These are phyloP conservation scores for Mycotypha africana DNA, from an alignment of 371 early-diverging fungal species.

Conservation along the genomic window DNA sequence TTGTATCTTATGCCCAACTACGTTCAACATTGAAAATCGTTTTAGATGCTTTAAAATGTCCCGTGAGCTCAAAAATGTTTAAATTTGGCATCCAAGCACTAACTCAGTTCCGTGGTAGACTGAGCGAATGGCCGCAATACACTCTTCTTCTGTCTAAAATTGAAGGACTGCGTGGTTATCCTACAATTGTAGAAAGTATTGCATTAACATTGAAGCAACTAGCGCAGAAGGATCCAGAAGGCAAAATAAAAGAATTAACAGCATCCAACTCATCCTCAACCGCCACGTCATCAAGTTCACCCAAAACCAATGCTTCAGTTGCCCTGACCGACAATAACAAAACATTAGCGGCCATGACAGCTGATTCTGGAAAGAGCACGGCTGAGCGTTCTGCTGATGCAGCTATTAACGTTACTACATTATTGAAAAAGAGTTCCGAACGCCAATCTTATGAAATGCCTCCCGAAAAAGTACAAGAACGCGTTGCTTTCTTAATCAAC, in stretches of 20 bases:
- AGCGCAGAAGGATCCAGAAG: conserved; percentile 24
- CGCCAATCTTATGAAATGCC: conserved; percentile 48
- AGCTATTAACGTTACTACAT: conserved; percentile 15
- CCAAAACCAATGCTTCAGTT: conserved; percentile 7
- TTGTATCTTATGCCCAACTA: conserved; percentile 69
- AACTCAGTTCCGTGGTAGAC: conserved; percentile 73
- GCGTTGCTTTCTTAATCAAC: conserved; percentile 93
- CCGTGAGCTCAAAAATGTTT: conserved; percentile 78
- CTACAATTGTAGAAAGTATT: conserved; percentile 24
- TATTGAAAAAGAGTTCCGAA: conserved; percentile 11
- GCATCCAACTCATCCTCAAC: neutral
- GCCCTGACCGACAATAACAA: too few species aligned
- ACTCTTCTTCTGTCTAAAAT: conserved; percentile 77
- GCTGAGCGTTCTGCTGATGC: conserved; percentile 5
- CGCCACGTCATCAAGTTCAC: conserved; percentile 5
- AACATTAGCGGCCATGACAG: conserved; percentile 12
- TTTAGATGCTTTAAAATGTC: conserved; percentile 76
- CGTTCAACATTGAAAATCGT: conserved; percentile 83
- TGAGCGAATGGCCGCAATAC: conserved; percentile 90
- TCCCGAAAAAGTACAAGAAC: conserved; percentile 74
- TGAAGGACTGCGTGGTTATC: conserved; percentile 57
- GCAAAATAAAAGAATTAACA: conserved; percentile 7
- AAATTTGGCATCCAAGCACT: conserved; percentile 88
- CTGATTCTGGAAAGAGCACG: conserved; percentile 36
- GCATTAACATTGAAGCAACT: conserved; percentile 24